phyloP scores from a whole-genome alignment of 2,329 filamentous ascomycete genomes.

The Colletotrichum endophyticum region DNA sequence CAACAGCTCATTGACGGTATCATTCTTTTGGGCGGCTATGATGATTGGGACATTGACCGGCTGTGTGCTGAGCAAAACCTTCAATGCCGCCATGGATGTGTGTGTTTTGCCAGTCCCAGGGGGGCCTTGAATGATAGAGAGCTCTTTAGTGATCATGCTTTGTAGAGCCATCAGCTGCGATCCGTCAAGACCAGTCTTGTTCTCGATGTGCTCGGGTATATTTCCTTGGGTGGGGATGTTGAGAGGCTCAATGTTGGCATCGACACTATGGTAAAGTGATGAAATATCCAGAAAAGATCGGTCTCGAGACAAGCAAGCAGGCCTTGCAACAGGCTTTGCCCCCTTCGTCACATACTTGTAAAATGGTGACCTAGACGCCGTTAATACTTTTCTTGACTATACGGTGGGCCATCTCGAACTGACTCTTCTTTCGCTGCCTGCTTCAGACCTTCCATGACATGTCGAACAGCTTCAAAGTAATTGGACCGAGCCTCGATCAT shows the following conservation, averaged over 20 bases:
- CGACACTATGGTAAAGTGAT: neutral
- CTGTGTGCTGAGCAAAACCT: constrained; percentile 67
- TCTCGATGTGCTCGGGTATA: constrained; percentile 13
- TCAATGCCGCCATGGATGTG: constrained; percentile 76
- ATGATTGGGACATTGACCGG: constrained; percentile 70
- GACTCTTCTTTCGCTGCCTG: constrained; percentile 58
- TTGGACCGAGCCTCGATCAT: constrained; percentile 80
- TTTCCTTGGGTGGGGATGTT: neutral
- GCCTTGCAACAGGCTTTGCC: constrained; percentile 25
- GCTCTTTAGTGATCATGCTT: constrained; percentile 71
- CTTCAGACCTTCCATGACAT: constrained; percentile 77
- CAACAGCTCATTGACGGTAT: constrained; percentile 85
- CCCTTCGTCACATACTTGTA: constrained; percentile 64
- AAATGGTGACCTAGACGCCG: constrained; percentile 55
- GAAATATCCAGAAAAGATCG: neutral
- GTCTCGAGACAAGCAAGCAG: neutral
- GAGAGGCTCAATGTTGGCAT: neutral
- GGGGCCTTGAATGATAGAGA: constrained; percentile 84
- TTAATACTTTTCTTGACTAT: neutral
- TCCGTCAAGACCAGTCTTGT: constrained; percentile 59
- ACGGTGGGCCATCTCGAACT: constrained; percentile 23
- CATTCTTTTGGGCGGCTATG: constrained; percentile 86
- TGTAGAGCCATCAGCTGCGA: constrained; percentile 74
- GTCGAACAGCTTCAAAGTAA: constrained; percentile 79
- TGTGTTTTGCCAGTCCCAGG: constrained; percentile 80